Evolutionary conservation across 345 rosid species (phyloP).

Genomic region (Hirschfeldia incana): DNA sequence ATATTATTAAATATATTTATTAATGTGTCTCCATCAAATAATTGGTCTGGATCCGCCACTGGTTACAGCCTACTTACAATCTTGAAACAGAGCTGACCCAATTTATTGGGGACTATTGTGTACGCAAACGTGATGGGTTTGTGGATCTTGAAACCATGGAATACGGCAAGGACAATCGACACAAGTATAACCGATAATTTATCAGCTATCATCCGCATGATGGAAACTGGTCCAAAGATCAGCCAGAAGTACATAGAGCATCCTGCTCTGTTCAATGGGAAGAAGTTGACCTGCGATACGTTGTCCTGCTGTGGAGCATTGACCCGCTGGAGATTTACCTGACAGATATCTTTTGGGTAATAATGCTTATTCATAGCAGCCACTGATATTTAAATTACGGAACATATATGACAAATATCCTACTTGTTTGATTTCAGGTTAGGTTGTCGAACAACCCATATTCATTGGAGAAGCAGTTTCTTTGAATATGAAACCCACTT

Average conservation of each 20-base stretch:
- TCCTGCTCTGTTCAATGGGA: conserved; percentile 79
- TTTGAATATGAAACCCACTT: conserved; percentile 96
- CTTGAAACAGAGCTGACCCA: conserved; percentile 75
- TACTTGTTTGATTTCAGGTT: conserved; percentile 55
- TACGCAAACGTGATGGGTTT: conserved; percentile 67
- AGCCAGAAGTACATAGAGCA: conserved; percentile 96
- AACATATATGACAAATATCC: not conserved
- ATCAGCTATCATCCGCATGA: conserved; percentile 82
- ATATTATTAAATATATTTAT: too few relatives aligned
- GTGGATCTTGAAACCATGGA: conserved; percentile 98
- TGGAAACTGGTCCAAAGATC: conserved; percentile 99
- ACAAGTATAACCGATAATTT: conserved; percentile 77
- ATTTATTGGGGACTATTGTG: conserved; percentile 76
- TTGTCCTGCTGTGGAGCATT: conserved; percentile 71
- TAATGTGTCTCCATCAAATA: too few relatives aligned
- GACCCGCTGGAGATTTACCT: conserved; percentile 78
- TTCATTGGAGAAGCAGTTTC: conserved; percentile 73
- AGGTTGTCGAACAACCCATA: conserved; percentile 84
- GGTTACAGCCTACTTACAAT: conserved; percentile 93
- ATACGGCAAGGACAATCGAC: conserved; percentile 96
- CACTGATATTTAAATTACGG: not conserved
- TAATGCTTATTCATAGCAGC: conserved; percentile 12
- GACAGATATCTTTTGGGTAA: conserved; percentile 88
- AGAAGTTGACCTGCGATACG: conserved; percentile 84
- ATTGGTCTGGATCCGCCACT: conserved; percentile 25